These are phyloP conservation scores for Penicillium sp. DNA, from an alignment of 2,329 filamentous ascomycete species.

Conservation along the genomic window DNA sequence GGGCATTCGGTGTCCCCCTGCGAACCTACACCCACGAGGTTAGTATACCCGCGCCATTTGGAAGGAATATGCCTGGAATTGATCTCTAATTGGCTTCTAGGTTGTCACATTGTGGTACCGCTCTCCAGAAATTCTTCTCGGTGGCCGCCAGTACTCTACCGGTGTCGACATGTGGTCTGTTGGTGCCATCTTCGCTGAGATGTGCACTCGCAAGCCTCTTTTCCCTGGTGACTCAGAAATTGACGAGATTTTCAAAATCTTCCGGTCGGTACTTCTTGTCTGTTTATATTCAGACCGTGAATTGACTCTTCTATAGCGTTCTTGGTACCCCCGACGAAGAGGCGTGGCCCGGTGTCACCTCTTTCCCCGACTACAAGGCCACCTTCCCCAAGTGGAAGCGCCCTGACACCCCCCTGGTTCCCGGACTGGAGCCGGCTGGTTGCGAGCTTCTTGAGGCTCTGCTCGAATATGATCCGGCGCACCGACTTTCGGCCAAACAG, in stretches of 20 bases:
- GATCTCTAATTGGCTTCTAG: slow-evolving; percentile 32
- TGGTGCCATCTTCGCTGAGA: slow-evolving; percentile 92
- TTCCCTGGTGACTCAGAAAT: slow-evolving; percentile 93
- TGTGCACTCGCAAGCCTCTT: slow-evolving; percentile 90
- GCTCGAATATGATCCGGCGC: slow-evolving; percentile 83
- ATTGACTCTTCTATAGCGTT: slow-evolving; percentile 49
- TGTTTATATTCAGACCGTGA: neutral
- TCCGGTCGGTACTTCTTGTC: slow-evolving; percentile 61
- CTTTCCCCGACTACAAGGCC: slow-evolving; percentile 88
- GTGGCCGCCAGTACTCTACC: slow-evolving; percentile 88
- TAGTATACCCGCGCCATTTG: slow-evolving; percentile 9
- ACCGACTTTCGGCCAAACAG: slow-evolving; percentile 85
- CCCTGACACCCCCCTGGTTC: slow-evolving; percentile 67
- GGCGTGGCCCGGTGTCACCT: slow-evolving; percentile 88
- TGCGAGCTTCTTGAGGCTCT: slow-evolving; percentile 60
- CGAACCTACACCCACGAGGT: slow-evolving; percentile 90
- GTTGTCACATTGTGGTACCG: slow-evolving; percentile 95
- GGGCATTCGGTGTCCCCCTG: slow-evolving; percentile 87
- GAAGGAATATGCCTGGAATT: neutral
- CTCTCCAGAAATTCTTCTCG: slow-evolving; percentile 84
- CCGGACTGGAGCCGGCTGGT: slow-evolving; percentile 66
- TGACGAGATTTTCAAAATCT: slow-evolving; percentile 93
- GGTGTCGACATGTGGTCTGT: slow-evolving; percentile 96
- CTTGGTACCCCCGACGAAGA: slow-evolving; percentile 82
- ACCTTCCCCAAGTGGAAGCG: slow-evolving; percentile 90